Evolutionary conservation across 345 rosid species (phyloP), one percentile per base, ranked within the genome.

Genomic region (Erysimum cheiranthoides): DNA sequence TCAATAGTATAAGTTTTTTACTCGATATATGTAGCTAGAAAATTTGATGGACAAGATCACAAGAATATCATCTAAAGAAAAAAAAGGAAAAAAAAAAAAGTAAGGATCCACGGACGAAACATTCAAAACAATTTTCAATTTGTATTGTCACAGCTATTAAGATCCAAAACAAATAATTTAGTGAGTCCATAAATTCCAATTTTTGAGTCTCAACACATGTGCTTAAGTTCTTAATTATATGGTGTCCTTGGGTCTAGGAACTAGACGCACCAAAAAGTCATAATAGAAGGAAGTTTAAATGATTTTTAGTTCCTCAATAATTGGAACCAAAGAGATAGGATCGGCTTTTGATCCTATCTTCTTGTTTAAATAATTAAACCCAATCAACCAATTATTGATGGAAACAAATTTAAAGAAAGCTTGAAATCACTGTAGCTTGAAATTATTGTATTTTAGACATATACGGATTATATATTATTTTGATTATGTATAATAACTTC

Each of bases 251-350:
- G 34, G 45, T 63, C 8, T 63, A 77, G 66, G 80, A 77, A 77
- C 67, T 64, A 65, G 56, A 59, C 46, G 42, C 76, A 64, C 18
- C 36, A 57, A 8, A 64, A 74, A 77, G 67, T 64, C 71, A 38
- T 45, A 38, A 57, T 14, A 45, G 6, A 52, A 25, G 25, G n/a
- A 71, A 66, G 34, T 59, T 71, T 10, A 46, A 39, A 50, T 78
- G 61, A 35, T 25, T 58, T 57, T 21, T 72, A 60, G 77, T 66
- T 78, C 78, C 81, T 73, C 73, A 73, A 78, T 78, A 58, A 78
- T 78, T 78, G 78, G 73, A 73, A 73, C 77, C 77, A 78, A 60
- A 59, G 73, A 72, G 81, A 78, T 78, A 73, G 81, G 81, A 43
- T 66, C 73, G 74, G 36, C 43, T 73, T 66, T 78, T 73, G 78